Conservation (phyloP, 2,329 filamentous ascomycete species). For the Claviceps sp. region DNA sequence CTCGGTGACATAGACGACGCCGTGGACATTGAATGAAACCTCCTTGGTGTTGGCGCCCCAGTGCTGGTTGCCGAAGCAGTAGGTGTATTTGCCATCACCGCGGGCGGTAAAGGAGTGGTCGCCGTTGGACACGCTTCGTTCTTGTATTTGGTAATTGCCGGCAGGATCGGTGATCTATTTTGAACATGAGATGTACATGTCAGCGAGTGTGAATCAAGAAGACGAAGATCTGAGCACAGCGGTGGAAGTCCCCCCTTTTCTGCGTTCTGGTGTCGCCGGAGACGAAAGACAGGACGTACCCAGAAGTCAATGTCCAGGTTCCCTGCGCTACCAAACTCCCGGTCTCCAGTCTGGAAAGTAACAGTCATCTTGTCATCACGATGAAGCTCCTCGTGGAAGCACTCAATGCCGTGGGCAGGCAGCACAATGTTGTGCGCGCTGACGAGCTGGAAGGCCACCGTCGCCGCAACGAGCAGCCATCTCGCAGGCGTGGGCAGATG, state of each 20-base stretch:
- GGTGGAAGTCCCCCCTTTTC: background rate
- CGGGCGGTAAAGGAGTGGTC: slow-evolving; percentile 84
- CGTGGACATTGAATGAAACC: slow-evolving; percentile 98
- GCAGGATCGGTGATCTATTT: slow-evolving; percentile 62
- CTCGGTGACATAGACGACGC: slow-evolving; percentile 93
- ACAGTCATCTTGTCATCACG: slow-evolving; percentile 96
- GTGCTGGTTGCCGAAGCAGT: slow-evolving; percentile 99
- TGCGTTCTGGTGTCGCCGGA: background rate
- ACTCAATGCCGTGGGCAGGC: slow-evolving; percentile 84
- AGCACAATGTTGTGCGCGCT: slow-evolving; percentile 93
- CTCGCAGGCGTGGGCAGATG: slow-evolving; percentile 25
- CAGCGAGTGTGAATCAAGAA: background rate
- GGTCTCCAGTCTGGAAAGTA: slow-evolving; percentile 93
- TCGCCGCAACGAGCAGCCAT: slow-evolving; percentile 25
- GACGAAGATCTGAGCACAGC: background rate
- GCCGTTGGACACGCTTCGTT: slow-evolving; percentile 73
- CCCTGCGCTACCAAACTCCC: slow-evolving; percentile 87
- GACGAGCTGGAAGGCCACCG: slow-evolving; percentile 39
- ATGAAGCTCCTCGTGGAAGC: slow-evolving; percentile 90
- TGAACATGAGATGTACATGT: background rate
- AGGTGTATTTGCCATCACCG: slow-evolving; percentile 77
- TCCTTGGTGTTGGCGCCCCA: slow-evolving; percentile 96
- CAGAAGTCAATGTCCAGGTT: slow-evolving; percentile 97
- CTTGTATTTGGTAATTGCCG: slow-evolving; percentile 63
- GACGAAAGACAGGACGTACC: slow-evolving; percentile 41